Conservation (phyloP, 768 basidiomycete species). For the Tulasnella sp. region DNA sequence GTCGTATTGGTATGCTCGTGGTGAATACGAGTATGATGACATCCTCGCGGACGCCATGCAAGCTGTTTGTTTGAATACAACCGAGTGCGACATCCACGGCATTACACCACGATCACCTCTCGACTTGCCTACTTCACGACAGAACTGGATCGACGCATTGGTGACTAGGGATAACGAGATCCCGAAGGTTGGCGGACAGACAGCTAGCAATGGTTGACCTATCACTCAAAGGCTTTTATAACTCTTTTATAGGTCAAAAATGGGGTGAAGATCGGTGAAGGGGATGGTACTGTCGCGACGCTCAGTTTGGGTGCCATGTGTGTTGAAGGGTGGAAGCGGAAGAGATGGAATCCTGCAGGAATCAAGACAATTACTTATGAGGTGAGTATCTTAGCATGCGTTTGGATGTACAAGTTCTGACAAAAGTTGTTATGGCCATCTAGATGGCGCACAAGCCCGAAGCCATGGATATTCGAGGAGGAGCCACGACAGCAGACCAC, state of each 20-base stretch:
- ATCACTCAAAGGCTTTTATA: conserved; percentile 15
- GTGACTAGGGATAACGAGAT: conserved; percentile 51
- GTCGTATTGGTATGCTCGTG: conserved; percentile 55
- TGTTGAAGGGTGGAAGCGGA: conserved; percentile 85
- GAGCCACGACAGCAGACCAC: conserved; percentile 86
- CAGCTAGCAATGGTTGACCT: conserved; percentile 10
- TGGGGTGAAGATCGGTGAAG: conserved; percentile 89
- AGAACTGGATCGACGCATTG: conserved; percentile 82
- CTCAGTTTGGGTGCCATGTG: conserved; percentile 93
- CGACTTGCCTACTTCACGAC: conserved; percentile 48
- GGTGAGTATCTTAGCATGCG: conserved; percentile 36
- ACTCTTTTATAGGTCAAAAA: conserved; percentile 47
- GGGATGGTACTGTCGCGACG: conserved; percentile 87
- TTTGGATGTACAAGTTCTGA: neutral
- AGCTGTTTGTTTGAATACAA: conserved; percentile 41
- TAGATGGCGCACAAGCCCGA: conserved; percentile 77
- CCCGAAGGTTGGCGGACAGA: conserved; percentile 44
- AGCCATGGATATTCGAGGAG: conserved; percentile 68
- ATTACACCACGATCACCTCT: conserved; percentile 39
- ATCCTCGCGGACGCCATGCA: conserved; percentile 38
- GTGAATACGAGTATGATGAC: conserved; percentile 60
- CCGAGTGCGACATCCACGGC: conserved; percentile 34
- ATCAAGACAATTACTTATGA: conserved; percentile 82
- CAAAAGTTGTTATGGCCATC: neutral
- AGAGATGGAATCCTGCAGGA: conserved; percentile 85